phyloP scores from a whole-genome alignment of 495 filamentous ascomycete genomes.

The Penicillium taxi region DNA sequence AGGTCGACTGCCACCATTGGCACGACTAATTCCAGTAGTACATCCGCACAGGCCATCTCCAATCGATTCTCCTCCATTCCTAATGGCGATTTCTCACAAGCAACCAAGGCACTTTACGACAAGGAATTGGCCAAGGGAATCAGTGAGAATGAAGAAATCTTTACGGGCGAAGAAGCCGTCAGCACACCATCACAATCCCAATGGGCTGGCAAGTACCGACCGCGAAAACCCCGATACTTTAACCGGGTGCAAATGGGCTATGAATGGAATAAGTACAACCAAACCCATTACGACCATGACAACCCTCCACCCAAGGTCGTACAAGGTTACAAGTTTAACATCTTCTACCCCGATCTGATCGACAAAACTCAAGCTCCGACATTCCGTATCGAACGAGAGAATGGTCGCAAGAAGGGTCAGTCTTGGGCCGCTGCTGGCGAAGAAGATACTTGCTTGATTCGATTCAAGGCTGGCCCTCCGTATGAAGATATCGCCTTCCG shows the following conservation, averaged over 20 bases:
- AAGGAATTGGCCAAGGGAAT: conserved; percentile 88
- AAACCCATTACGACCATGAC: conserved; percentile 98
- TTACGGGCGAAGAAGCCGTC: conserved; percentile 82
- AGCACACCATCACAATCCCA: conserved; percentile 54
- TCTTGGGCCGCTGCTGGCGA: conserved; percentile 93
- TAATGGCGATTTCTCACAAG: conserved; percentile 84
- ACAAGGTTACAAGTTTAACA: conserved; percentile 98
- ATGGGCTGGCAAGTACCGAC: conserved; percentile 87
- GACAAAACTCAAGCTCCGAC: conserved; percentile 92
- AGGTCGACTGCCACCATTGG: conserved; percentile 35
- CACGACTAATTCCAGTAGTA: conserved; percentile 23
- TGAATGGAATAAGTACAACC: conserved; percentile 99
- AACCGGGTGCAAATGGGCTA: conserved; percentile 98
- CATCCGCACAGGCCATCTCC: conserved; percentile 37
- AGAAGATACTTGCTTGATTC: conserved; percentile 93
- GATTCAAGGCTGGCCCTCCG: conserved; percentile 90
- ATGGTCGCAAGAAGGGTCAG: conserved; percentile 80
- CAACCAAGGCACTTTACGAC: conserved; percentile 86
- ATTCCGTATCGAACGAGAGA: conserved; percentile 87
- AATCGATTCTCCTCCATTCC: conserved; percentile 66
- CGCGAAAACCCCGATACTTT: conserved; percentile 93
- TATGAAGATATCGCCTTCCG: conserved; percentile 97
- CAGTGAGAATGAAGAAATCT: conserved; percentile 91
- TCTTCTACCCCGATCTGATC: conserved; percentile 98
- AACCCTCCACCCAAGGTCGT: conserved; percentile 97